phyloP scores from a whole-genome alignment of 2,329 filamentous ascomycete species.

The Raffaelea deltoideospora region DNA sequence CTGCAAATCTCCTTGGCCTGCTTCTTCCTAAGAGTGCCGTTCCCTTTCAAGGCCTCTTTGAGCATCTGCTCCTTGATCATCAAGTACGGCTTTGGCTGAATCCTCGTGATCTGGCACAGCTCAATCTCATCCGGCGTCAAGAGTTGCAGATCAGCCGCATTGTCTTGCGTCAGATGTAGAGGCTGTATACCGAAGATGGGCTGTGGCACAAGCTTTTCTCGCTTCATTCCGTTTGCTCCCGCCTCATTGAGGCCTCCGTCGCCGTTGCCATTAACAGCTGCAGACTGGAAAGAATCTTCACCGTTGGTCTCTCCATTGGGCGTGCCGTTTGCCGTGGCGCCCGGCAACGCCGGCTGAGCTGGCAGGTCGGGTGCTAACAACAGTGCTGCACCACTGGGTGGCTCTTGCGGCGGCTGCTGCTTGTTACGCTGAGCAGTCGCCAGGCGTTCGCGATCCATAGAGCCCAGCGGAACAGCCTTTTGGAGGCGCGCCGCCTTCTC shows the following conservation, averaged over 20 bases:
- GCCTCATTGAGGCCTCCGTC: conserved; percentile 17
- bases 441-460: conserved; percentile 68
- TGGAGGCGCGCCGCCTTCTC: conserved; percentile 71
- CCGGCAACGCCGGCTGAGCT: neutral
- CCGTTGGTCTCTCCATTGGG: conserved; percentile 22
- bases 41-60: conserved; percentile 77
- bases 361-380: conserved; percentile 62
- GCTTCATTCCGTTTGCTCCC: conserved; percentile 21
- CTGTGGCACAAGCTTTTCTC: conserved; percentile 37
- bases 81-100: conserved; percentile 89
- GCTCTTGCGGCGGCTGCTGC: conserved; percentile 55
- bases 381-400: conserved; percentile 62
- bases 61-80: conserved; percentile 90
- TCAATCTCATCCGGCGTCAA: conserved; percentile 73
- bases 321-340: conserved; percentile 2
- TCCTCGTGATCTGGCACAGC: conserved; percentile 66
- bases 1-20: conserved; percentile 73
- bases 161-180: conserved; percentile 57
- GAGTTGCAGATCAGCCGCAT: conserved; percentile 69
- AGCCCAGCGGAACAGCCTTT: conserved; percentile 55
- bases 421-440: conserved; percentile 56
- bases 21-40: conserved; percentile 85
- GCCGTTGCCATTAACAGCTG: conserved; percentile 9
- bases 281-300: too few species aligned
- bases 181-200: conserved; percentile 47